Evolutionary conservation across 177 flowering plant species (phyloP).

Genomic region (Telopea speciosissima): DNA sequence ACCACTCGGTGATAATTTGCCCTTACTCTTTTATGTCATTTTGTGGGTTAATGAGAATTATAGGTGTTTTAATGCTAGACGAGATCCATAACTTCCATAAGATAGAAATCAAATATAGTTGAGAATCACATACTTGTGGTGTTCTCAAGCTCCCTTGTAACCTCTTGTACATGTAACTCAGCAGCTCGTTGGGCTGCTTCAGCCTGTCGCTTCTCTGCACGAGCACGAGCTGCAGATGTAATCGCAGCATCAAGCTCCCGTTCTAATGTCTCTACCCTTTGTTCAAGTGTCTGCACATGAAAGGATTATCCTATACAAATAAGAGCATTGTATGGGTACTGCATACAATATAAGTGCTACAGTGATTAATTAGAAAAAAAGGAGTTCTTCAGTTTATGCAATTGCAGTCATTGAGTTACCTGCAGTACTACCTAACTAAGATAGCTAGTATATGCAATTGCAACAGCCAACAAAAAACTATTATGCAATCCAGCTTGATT

Average conservation of each 20-base stretch:
- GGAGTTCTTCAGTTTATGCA: no score
- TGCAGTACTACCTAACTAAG: not conserved
- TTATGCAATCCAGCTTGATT: not conserved
- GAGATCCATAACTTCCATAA: not conserved
- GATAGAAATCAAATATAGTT: not conserved
- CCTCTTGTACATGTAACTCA: conserved; percentile 65
- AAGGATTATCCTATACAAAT: not conserved
- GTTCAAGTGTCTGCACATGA: conserved; percentile 71
- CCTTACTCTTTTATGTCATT: not conserved
- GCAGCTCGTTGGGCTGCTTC: conserved; percentile 82
- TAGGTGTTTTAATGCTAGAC: not conserved
- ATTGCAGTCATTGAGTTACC: no score
- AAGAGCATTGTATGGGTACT: not conserved
- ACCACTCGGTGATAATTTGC: not conserved
- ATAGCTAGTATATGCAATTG: not conserved
- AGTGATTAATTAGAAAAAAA: not conserved
- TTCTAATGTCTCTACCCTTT: conserved; percentile 82
- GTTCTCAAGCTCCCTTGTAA: conserved; percentile 87
- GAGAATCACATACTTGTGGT: conserved; percentile 64
- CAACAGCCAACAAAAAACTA: not conserved
- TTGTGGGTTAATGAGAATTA: not conserved
- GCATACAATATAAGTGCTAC: not conserved
- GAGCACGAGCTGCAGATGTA: conserved; percentile 87
- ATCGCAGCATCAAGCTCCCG: conserved; percentile 91
- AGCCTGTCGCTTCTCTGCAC: conserved; percentile 83